Percentiles rank a stretch among this genome's conserved stretches.
phyloP scores from a whole-genome alignment of 2,329 filamentous ascomycete species.

The Aspergillus sp. region DNA sequence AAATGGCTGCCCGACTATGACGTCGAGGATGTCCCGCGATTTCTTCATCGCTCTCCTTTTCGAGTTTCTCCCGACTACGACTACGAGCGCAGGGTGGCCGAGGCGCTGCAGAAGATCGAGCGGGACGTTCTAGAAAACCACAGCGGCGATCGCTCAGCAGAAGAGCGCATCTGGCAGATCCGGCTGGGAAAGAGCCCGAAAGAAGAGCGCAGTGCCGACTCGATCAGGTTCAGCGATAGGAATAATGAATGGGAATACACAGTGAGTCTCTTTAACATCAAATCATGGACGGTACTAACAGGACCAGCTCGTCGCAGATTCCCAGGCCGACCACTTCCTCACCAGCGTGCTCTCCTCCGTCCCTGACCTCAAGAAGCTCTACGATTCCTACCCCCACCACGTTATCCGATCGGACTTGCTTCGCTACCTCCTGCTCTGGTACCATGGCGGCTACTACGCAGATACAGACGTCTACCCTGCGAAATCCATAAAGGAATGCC shows the following conservation, averaged over 20 bases:
- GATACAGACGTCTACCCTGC: constrained; percentile 34
- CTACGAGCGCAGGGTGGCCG: constrained; percentile 26
- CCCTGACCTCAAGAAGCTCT: constrained; percentile 27
- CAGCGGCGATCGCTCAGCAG: constrained; percentile 8
- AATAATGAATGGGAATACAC: constrained; percentile 31
- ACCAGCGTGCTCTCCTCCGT: constrained; percentile 25
- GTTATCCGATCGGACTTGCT: constrained; percentile 52
- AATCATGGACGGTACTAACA: neutral
- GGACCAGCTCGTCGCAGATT: constrained; percentile 26
- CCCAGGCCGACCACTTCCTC: constrained; percentile 29
- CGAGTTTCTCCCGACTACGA: constrained; percentile 27
- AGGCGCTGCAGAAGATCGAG: constrained; percentile 28
- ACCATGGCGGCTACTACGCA: constrained; percentile 37
- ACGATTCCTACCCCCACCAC: constrained; percentile 44
- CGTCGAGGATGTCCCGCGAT: constrained; percentile 23
- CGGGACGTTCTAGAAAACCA: constrained; percentile 8
- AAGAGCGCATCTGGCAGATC: constrained; percentile 34
- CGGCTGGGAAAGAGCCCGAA: constrained; percentile 13
- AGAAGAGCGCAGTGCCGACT: constrained; percentile 25
- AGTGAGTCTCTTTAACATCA: constrained; percentile 12
- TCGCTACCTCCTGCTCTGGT: constrained; percentile 38
- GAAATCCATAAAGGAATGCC: constrained; percentile 29
- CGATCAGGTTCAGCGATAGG: constrained; percentile 24
- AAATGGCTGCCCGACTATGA: constrained; percentile 16
- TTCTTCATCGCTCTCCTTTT: constrained; percentile 29